Conservation (phyloP, 2,329 filamentous ascomycete genomes). For the Cordyceps pruinosa region DNA sequence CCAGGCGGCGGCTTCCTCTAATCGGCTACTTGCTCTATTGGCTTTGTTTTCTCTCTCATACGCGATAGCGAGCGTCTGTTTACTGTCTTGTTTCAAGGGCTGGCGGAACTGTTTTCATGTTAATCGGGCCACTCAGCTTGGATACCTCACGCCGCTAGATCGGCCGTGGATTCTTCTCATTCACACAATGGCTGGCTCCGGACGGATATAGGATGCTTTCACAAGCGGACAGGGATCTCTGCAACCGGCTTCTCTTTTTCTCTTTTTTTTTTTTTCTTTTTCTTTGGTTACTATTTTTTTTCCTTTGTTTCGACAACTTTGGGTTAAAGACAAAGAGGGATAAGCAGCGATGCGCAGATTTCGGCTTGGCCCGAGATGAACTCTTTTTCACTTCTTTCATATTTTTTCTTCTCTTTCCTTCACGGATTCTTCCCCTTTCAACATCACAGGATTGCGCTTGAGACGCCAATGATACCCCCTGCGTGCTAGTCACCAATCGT, state of each 20-base stretch:
- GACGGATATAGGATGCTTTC: conserved; percentile 46
- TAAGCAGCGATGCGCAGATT: conserved; percentile 57
- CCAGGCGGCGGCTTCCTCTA: conserved; percentile 15
- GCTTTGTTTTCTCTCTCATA: conserved; percentile 24
- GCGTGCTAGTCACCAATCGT: conserved; percentile 9
- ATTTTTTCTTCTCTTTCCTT: conserved; percentile 22
- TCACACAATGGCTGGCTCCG: conserved; percentile 50
- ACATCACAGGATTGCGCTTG: neutral
- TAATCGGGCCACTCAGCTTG: conserved; percentile 26
- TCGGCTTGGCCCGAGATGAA: conserved; percentile 44
- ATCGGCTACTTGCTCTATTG: conserved; percentile 22
- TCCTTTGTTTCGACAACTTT: conserved; percentile 23
- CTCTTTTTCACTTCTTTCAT: conserved; percentile 35
- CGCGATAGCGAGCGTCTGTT: conserved; percentile 35
- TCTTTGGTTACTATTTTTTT: conserved; percentile 24
- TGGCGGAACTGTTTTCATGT: conserved; percentile 23
- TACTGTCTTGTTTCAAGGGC: conserved; percentile 18
- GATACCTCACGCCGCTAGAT: conserved; percentile 37
- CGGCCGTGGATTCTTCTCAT: conserved; percentile 36
- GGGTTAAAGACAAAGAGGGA: conserved; percentile 48
- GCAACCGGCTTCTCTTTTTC: conserved; percentile 37
- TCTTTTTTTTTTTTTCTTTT: conserved; percentile 19
- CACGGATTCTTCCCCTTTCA: conserved; percentile 6
- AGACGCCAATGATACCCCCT: conserved; percentile 11
- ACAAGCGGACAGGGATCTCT: conserved; percentile 40